These are phyloP conservation scores for Phylloporus scabripes DNA, from an alignment of 768 basidiomycete genomes.

Conservation along the genomic window DNA sequence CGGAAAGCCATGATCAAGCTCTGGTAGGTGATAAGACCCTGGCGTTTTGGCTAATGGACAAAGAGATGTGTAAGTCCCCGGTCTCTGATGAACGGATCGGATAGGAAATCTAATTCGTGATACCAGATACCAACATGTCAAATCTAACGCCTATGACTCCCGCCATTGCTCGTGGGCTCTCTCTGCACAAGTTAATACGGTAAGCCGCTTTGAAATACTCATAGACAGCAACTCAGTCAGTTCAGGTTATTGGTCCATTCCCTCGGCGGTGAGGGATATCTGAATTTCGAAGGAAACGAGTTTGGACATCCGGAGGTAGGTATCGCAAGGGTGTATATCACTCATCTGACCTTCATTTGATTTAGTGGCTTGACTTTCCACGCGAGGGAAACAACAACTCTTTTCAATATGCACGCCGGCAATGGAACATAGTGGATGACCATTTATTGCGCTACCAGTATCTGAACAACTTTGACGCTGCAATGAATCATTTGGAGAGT, in stretches of 20 bases:
- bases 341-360: not conserved
- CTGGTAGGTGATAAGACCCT: slow-evolving; percentile 98
- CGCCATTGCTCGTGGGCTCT: slow-evolving; percentile 80
- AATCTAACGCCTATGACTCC: slow-evolving; percentile 78
- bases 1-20: slow-evolving; percentile 97
- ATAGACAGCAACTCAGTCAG: not conserved
- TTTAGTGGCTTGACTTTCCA: slow-evolving; percentile 97
- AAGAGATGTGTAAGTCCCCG: slow-evolving; percentile 87
- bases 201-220: slow-evolving; percentile 27
- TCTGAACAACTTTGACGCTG: slow-evolving; percentile 88
- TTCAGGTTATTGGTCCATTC: slow-evolving; percentile 81
- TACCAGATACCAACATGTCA: slow-evolving; percentile 88
- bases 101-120: not conserved
- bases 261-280: slow-evolving; percentile 93
- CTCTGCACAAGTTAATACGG: slow-evolving; percentile 98
- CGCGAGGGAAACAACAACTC: slow-evolving; percentile 93
- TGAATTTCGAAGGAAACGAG: slow-evolving; percentile 98
- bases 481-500: slow-evolving; percentile 85
- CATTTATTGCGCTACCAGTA: slow-evolving; percentile 82
- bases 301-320: slow-evolving; percentile 95
- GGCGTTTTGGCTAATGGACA: slow-evolving; percentile 99
- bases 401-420: slow-evolving; percentile 94
- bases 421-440: slow-evolving; percentile 95
- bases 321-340: not conserved
- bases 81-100: not conserved